Evolutionary conservation across 352 stramenopile species (phyloP).

Genomic region (Globisporangium irregulare): DNA sequence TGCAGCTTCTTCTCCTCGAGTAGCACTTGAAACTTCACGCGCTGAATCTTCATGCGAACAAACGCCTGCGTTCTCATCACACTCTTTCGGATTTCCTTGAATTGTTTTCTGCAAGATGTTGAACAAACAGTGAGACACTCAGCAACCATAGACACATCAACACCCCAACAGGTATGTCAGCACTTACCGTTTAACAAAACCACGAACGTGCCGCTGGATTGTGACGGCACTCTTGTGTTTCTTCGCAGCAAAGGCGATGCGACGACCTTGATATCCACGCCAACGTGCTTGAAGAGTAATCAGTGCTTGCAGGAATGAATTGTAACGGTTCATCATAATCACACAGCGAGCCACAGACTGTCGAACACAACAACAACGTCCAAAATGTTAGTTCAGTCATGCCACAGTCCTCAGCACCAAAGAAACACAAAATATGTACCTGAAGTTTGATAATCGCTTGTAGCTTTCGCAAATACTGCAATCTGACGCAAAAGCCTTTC

Average conservation of each 20-base stretch:
- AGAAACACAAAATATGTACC: slow-evolving; percentile 24
- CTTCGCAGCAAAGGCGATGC: slow-evolving; percentile 41
- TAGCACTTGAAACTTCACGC: slow-evolving; percentile 48
- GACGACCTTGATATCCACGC: slow-evolving; percentile 67
- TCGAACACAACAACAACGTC: slow-evolving; percentile 1
- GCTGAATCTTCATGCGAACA: slow-evolving; percentile 59
- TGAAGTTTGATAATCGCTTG: slow-evolving; percentile 78
- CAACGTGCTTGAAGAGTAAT: slow-evolving; percentile 71
- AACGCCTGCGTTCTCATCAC: slow-evolving; percentile 62
- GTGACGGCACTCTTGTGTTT: slow-evolving; percentile 60
- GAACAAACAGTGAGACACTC: neutral
- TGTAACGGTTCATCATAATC: slow-evolving; percentile 71
- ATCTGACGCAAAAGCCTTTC: slow-evolving; percentile 55
- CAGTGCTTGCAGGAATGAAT: slow-evolving; percentile 52
- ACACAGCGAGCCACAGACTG: slow-evolving; percentile 83
- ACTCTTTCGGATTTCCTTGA: slow-evolving; percentile 45
- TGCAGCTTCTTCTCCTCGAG: slow-evolving; percentile 57
- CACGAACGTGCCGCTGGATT: slow-evolving; percentile 63
- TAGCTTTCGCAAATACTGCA: slow-evolving; percentile 62
- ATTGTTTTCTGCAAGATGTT: slow-evolving; percentile 40
- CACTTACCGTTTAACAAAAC: slow-evolving; percentile 55
- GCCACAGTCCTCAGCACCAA: neutral
- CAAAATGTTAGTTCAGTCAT: slow-evolving; percentile 8
- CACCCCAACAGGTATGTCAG: neutral
- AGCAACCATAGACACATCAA: neutral